Evolutionary conservation across 208 protist genomes (phyloP).

Genomic region (Spongospora subterranea): DNA sequence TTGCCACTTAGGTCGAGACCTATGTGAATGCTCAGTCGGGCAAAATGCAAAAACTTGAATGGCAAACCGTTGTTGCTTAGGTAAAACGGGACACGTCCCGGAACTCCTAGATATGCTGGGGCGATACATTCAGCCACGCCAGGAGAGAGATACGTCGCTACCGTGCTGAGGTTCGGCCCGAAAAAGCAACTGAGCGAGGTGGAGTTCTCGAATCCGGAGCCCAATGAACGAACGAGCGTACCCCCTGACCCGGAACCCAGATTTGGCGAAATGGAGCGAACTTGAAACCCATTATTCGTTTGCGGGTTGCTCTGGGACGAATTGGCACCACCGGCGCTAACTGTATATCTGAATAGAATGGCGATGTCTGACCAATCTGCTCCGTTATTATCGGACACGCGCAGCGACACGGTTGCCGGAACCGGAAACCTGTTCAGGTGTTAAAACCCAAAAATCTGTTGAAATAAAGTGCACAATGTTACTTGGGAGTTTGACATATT

Average conservation of each 20-base stretch:
- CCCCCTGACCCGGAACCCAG: background rate
- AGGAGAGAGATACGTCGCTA: background rate
- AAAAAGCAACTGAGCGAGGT: background rate
- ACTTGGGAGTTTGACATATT: background rate
- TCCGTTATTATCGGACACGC: slow-evolving; percentile 24
- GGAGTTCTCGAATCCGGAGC: slow-evolving; percentile 45
- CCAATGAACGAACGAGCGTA: background rate
- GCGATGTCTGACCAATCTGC: background rate
- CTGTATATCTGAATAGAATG: slow-evolving; percentile 1
- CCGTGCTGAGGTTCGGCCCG: background rate
- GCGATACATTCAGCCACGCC: background rate
- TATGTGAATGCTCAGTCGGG: background rate
- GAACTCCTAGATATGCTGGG: background rate
- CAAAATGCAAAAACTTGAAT: background rate
- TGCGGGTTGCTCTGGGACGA: too few species aligned
- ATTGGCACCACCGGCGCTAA: background rate
- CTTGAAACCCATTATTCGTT: background rate
- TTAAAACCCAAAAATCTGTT: background rate
- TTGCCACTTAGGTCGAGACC: background rate
- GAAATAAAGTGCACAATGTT: slow-evolving; percentile 20
- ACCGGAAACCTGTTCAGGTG: background rate
- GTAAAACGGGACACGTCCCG: background rate
- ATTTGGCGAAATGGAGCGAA: background rate
- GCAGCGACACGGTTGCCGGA: background rate
- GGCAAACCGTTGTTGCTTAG: background rate